phyloP scores from a whole-genome alignment of 1,139 yeast species.

The Yamadazyma atlantica region DNA sequence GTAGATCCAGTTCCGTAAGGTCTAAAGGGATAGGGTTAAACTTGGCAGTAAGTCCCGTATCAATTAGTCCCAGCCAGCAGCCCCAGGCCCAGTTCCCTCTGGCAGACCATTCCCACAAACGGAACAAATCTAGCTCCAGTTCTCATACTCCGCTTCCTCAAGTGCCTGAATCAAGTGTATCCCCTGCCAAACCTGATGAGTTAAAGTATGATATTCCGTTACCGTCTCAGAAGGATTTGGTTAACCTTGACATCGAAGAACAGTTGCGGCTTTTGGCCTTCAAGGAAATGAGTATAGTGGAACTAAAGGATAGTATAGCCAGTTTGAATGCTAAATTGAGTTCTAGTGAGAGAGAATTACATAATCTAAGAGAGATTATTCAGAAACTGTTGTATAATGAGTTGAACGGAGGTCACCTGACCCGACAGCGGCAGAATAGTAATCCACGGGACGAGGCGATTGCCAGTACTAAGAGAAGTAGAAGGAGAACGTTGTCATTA shows the following conservation, averaged over 20 bases:
- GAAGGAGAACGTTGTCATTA: slow-evolving; percentile 15
- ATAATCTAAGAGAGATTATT: slow-evolving; percentile 41
- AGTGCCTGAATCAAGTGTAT: slow-evolving; percentile 5
- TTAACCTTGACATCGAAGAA: slow-evolving; percentile 46
- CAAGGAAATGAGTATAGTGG: slow-evolving; percentile 62
- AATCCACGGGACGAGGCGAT: slow-evolving; percentile 39
- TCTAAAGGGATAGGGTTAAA: slow-evolving; percentile 32
- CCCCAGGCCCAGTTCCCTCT: slow-evolving; percentile 1
- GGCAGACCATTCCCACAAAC: background rate
- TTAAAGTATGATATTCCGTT: slow-evolving; percentile 28
- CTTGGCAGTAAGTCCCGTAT: slow-evolving; percentile 30
- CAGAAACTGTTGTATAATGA: slow-evolving; percentile 42
- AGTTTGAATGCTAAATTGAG: slow-evolving; percentile 29
- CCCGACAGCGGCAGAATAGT: slow-evolving; percentile 22
- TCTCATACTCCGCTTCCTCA: slow-evolving; percentile 3
- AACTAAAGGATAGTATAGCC: slow-evolving; percentile 50
- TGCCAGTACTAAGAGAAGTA: slow-evolving; percentile 26
- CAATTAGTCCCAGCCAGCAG: slow-evolving; percentile 7
- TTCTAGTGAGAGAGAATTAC: slow-evolving; percentile 48
- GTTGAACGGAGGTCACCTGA: slow-evolving; percentile 12
- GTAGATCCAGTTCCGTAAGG: slow-evolving; percentile 16
- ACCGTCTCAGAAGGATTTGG: slow-evolving; percentile 33
- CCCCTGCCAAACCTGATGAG: slow-evolving; percentile 11
- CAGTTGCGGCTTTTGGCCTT: slow-evolving; percentile 57
- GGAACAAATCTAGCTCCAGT: slow-evolving; percentile 1